Conservation (phyloP, 2,329 filamentous ascomycete genomes). For the Fusarium sp. region DNA sequence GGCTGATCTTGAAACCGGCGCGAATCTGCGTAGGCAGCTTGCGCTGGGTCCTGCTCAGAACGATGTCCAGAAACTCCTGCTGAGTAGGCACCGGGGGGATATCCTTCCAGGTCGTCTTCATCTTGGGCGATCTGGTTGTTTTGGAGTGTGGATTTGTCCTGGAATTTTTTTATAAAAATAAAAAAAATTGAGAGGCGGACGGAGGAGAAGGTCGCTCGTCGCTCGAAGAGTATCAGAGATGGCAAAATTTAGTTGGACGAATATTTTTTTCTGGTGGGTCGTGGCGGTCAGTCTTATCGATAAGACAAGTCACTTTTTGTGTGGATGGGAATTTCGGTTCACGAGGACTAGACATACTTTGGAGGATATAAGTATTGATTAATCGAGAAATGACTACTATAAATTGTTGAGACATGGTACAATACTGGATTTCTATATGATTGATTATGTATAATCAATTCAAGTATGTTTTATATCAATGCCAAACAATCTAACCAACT, state of each 20-base stretch:
- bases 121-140: slow-evolving; percentile 56
- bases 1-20: slow-evolving; percentile 91
- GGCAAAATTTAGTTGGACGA: slow-evolving; percentile 47
- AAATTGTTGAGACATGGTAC: fast-evolving
- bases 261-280: slow-evolving; percentile 52
- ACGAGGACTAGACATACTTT: not conserved
- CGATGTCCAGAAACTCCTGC: slow-evolving; percentile 97
- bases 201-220: slow-evolving; percentile 38
- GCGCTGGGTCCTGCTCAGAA: slow-evolving; percentile 91
- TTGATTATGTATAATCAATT: not conserved
- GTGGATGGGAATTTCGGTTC: slow-evolving; percentile 11
- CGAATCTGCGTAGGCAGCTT: slow-evolving; percentile 95
- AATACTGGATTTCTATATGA: fast-evolving
- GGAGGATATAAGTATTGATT: not conserved
- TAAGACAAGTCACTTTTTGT: slow-evolving; percentile 41
- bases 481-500: not conserved
- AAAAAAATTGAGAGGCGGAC: slow-evolving; percentile 9
- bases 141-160: slow-evolving; percentile 21
- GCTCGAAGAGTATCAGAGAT: slow-evolving; percentile 40
- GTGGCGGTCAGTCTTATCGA: slow-evolving; percentile 39
- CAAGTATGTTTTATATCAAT: not conserved
- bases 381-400: not conserved
- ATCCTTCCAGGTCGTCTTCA: slow-evolving; percentile 77
- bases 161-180: slow-evolving; percentile 9
- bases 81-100: slow-evolving; percentile 90